phyloP scores from a whole-genome alignment of 306 rosid genomes.

The Quercus rubra region DNA sequence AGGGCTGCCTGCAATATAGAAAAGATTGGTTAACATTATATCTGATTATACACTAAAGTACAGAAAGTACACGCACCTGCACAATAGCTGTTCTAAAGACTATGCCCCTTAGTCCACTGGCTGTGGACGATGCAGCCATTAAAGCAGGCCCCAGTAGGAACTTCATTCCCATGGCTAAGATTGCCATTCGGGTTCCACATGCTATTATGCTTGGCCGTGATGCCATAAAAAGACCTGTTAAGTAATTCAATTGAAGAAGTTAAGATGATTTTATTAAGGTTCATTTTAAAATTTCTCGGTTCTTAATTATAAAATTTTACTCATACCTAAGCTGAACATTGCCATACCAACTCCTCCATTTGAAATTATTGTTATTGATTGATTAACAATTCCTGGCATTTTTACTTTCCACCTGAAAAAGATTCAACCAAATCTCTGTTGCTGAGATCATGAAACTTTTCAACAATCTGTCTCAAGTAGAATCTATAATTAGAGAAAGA shows the following conservation, averaged over 20 bases:
- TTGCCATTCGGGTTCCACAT: conserved; percentile 61
- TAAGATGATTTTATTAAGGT: not conserved
- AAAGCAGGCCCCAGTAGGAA: conserved; percentile 78
- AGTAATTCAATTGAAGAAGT: conserved; percentile 8
- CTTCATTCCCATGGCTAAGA: conserved; percentile 69
- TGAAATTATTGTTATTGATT: conserved; percentile 61
- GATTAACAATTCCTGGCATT: conserved; percentile 62
- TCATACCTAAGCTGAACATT: conserved; percentile 92
- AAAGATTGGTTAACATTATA: not conserved
- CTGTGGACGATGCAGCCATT: conserved; percentile 69
- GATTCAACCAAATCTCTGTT: not conserved
- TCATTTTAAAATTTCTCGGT: not conserved
- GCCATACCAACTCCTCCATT: conserved; percentile 98
- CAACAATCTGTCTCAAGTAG: not conserved
- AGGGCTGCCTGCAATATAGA: conserved; percentile 72
- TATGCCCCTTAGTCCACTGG: conserved; percentile 58
- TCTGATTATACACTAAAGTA: not conserved
- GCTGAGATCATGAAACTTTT: not conserved
- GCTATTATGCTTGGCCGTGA: conserved; percentile 61
- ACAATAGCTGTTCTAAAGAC: conserved; percentile 67
- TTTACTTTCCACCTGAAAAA: conserved; percentile 74
- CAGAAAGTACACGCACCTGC: conserved; percentile 46
- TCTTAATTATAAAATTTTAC: not conserved
- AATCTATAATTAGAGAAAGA: not conserved
- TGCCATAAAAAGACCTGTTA: conserved; percentile 78